phyloP scores from a whole-genome alignment of 148 eudicot genomes.

The Heliamphora exappendiculata region DNA sequence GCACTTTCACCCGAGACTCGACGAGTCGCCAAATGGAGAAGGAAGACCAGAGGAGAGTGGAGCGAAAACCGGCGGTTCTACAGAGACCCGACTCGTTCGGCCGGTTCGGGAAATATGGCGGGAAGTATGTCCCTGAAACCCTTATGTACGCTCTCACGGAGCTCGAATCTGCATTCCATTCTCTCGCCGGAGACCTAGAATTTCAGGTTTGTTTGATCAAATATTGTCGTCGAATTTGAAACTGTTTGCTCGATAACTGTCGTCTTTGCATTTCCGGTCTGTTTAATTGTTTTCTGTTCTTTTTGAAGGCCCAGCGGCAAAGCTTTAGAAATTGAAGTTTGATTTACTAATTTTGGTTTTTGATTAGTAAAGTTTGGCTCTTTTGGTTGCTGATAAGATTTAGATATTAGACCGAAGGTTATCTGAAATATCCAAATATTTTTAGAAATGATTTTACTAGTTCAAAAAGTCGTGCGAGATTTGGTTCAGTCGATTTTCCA shows the following conservation, averaged over 20 bases:
- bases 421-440: neutral
- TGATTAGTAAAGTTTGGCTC: no score
- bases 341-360: no score
- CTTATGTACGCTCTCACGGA: slow-evolving; percentile 83
- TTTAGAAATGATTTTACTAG: neutral
- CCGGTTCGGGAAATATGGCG: slow-evolving; percentile 84
- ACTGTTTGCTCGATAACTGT: neutral
- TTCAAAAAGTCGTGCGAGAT: neutral
- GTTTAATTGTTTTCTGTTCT: neutral
- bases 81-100: slow-evolving; percentile 80
- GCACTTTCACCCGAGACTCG: slow-evolving; percentile 30
- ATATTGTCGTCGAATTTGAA: neutral
- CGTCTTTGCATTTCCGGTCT: neutral
- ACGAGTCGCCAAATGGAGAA: slow-evolving; percentile 12
- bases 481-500: neutral
- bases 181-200: slow-evolving; percentile 42
- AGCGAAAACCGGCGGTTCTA: slow-evolving; percentile 16
- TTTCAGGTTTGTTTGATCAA: slow-evolving; percentile 52
- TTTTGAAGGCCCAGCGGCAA: neutral
- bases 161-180: slow-evolving; percentile 64
- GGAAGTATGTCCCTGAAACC: slow-evolving; percentile 92
- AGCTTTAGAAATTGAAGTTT: no score
- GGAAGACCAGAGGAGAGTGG: neutral
- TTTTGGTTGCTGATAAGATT: neutral
- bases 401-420: neutral